Percentiles rank a stretch among this genome's conserved stretches.
These are phyloP conservation scores for Bassia scoparia DNA, from an alignment of 148 eudicot genomes.

Conservation along the genomic window DNA sequence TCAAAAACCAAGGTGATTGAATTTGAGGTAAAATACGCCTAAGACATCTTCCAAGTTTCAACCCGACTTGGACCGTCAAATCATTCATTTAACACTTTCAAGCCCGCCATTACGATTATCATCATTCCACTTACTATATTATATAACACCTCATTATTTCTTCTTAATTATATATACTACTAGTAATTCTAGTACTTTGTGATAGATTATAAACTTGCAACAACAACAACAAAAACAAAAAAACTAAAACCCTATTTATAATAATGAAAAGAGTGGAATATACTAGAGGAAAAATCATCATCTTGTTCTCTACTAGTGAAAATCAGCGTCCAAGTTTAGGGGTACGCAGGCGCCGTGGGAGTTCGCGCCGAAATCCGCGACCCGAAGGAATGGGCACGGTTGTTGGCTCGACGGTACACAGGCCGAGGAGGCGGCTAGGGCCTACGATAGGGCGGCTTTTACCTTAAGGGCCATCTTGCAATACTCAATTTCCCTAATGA, in stretches of 20 bases:
- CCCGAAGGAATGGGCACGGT: constrained; percentile 35
- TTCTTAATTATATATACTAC: not conserved
- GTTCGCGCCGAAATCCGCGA: constrained; percentile 42
- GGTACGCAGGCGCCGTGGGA: constrained; percentile 45
- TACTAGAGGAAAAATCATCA: constrained; percentile 10
- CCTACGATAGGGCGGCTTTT: constrained; percentile 39
- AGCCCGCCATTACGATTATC: constrained; percentile 26
- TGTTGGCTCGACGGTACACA: constrained; percentile 41
- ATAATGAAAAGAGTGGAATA: constrained; percentile 25
- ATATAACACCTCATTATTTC: not conserved
- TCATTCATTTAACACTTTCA: constrained; percentile 16
- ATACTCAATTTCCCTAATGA: constrained; percentile 44
- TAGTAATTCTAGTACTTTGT: too few relatives aligned
- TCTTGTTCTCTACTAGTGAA: not conserved
- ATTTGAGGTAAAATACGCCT: not conserved
- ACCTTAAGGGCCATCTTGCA: constrained; percentile 40
- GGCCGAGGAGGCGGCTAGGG: constrained; percentile 42
- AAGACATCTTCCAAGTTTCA: constrained; percentile 10
- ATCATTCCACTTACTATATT: not conserved
- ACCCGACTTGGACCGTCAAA: constrained; percentile 41
- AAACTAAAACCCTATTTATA: not conserved
- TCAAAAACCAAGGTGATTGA: constrained; percentile 25
- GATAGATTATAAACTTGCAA: not conserved
- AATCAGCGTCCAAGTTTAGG: constrained; percentile 32
- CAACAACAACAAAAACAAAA: not conserved